Percentiles rank a stretch among this genome's conserved stretches.
These are phyloP conservation scores for Calonectria hongkongensis DNA, from an alignment of 2,329 filamentous ascomycete species.

Conservation along the genomic window DNA sequence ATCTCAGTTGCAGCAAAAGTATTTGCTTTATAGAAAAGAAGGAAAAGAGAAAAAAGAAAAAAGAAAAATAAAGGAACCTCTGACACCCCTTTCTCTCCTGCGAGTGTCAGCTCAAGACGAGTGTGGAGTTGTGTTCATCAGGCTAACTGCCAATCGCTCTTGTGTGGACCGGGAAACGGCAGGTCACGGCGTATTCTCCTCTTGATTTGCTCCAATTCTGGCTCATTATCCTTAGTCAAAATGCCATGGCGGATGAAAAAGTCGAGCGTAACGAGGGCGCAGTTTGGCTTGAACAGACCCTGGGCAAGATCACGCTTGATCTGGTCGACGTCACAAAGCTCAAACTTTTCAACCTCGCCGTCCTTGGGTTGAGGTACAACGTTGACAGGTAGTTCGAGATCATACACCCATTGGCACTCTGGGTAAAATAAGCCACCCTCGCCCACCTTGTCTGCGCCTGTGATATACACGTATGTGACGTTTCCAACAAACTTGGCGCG, in stretches of 20 bases:
- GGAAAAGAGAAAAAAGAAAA: constrained; percentile 21
- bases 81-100: background rate
- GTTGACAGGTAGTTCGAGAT: constrained; percentile 83
- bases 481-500: constrained; percentile 77
- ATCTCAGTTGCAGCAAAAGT: constrained; percentile 35
- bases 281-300: constrained; percentile 95
- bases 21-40: constrained; percentile 22
- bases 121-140: constrained; percentile 17
- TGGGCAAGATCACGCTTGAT: constrained; percentile 80
- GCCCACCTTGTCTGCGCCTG: constrained; percentile 84
- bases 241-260: constrained; percentile 93
- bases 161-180: constrained; percentile 84
- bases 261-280: constrained; percentile 87
- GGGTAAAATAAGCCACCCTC: constrained; percentile 90
- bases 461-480: constrained; percentile 90
- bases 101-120: background rate
- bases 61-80: background rate
- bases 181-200: constrained; percentile 85
- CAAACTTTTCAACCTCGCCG: constrained; percentile 91
- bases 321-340: constrained; percentile 85
- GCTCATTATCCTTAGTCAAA: constrained; percentile 86
- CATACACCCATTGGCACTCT: constrained; percentile 93
- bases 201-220: constrained; percentile 84
- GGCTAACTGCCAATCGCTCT: constrained; percentile 57
- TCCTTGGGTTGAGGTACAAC: constrained; percentile 86